Evolutionary conservation across 495 filamentous ascomycete species (phyloP), one percentile per base, ranked within the genome.

Genomic region (Aspergillus nidulans): DNA sequence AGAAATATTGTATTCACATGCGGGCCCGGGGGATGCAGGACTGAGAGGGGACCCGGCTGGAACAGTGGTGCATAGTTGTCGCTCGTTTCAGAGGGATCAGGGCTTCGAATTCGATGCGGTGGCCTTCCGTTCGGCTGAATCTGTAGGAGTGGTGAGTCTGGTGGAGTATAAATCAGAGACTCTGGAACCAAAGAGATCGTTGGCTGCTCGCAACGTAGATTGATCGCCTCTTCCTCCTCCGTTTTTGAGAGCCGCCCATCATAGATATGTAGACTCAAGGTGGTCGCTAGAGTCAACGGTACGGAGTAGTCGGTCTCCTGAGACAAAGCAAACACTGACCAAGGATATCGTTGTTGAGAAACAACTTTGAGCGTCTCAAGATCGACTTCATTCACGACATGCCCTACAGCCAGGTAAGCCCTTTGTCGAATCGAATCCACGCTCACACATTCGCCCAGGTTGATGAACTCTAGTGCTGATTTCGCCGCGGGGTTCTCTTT

Each of bases 281-380:
- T 89, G 6, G 92, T 96, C 1, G 91, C 92, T 13, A 97, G 81
- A 3, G 91, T 95, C 25, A 97, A 69, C 16, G 92, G 92, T 3
- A 85, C 80, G 1, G 72, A 76, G 10, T 81, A 80, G 55, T 85
- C 76, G 16, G 81, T 82, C 26, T 90, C 85, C 53, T 90, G 81
- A 0, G 92, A 96, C 34, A 97, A 71, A 2, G 90, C 85, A 47
- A 86, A 89, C 41, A 97, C 91, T 16, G 88, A 83, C 77, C 86
- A 95, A 0, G 90, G 87, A 62, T 89, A 96, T 28, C 81, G 79
- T 52, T 90, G 82, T 49, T 83, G 82, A 7, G 84, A 85, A 10
- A 92, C 70, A 21, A 90, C 78, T 34, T 81, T 80, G 6, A 96
- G 70, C 0, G 89, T 91, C 49, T 83, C 76, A n/a, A 97, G 72